phyloP scores from a whole-genome alignment of 257 asterid species.

The Catharanthus roseus region DNA sequence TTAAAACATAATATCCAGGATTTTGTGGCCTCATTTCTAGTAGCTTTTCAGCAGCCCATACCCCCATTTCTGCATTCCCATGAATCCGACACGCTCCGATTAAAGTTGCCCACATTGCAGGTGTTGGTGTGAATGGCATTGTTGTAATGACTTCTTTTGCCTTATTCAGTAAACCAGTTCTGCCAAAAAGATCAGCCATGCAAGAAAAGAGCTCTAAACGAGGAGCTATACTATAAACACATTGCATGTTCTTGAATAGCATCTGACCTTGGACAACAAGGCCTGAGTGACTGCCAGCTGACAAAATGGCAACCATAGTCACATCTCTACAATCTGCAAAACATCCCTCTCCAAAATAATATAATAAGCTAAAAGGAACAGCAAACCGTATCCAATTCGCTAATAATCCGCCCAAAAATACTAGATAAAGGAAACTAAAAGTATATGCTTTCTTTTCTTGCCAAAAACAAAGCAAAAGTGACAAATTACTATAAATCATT shows the following conservation, averaged over 20 bases:
- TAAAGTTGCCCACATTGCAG: background rate
- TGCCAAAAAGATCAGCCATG: background rate
- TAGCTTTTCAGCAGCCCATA: background rate
- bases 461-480: too few relatives aligned
- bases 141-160: background rate
- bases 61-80: background rate
- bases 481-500: too few relatives aligned
- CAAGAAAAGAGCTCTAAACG: background rate
- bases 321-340: too few relatives aligned
- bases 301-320: background rate
- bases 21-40: background rate
- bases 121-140: background rate
- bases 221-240: background rate
- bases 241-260: background rate
- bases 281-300: background rate
- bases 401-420: too few relatives aligned
- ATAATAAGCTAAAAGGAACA: too few relatives aligned
- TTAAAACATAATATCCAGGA: background rate
- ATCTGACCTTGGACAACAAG: background rate
- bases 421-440: too few relatives aligned
- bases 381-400: too few relatives aligned
- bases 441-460: too few relatives aligned
- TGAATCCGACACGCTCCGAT: background rate
- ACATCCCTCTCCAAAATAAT: too few relatives aligned
- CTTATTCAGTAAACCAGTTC: background rate